Evolutionary conservation across 2,329 filamentous ascomycete species (phyloP).

Genomic region (Neofusicoccum sp.): DNA sequence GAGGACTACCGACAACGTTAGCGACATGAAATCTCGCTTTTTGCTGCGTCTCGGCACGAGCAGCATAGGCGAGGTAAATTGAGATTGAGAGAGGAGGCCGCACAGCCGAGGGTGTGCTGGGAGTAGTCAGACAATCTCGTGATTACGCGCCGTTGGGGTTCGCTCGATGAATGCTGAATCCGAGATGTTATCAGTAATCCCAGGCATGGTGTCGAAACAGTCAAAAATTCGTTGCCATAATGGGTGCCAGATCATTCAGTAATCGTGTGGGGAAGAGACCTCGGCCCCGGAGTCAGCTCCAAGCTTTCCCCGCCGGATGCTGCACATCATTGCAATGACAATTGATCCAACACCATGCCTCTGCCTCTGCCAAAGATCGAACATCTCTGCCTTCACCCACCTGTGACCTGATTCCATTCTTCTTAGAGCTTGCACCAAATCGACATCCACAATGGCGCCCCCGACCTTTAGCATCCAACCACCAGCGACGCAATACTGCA

Average conservation of each 20-base stretch:
- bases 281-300: conserved; percentile 5
- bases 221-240: background rate
- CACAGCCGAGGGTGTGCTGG: background rate
- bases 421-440: background rate
- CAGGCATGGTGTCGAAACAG: no score
- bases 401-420: background rate
- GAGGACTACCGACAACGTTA: background rate
- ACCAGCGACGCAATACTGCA: conserved; percentile 9
- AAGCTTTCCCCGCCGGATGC: conserved; percentile 9
- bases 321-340: background rate
- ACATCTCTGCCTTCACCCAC: background rate
- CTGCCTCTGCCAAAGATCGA: background rate
- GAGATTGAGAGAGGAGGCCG: background rate
- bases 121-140: background rate
- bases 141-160: no score
- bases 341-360: background rate
- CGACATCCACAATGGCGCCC: background rate
- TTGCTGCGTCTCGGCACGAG: background rate
- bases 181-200: no score
- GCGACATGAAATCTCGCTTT: conserved; percentile 6
- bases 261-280: conserved; percentile 9
- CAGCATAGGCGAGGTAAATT: background rate
- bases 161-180: no score
- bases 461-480: conserved; percentile 8
- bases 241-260: background rate